Percentiles rank a stretch among this genome's conserved stretches.
Evolutionary conservation across 2,329 filamentous ascomycete genomes (phyloP).

Genomic region (Fragosphaeria purpurea): DNA sequence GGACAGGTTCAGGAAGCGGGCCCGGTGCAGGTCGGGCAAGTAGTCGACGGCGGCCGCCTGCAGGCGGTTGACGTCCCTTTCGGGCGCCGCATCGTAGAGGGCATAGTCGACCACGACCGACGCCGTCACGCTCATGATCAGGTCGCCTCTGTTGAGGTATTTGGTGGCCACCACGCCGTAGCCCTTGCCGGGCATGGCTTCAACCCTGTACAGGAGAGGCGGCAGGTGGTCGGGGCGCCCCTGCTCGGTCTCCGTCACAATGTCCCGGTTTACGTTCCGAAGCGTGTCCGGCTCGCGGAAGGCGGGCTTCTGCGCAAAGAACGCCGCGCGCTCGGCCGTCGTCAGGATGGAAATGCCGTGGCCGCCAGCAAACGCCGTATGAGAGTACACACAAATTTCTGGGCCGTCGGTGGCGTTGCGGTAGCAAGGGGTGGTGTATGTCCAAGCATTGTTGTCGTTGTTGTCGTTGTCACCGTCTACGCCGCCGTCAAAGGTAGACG

Average conservation of each 20-base stretch:
- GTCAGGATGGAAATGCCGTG: slow-evolving; percentile 31
- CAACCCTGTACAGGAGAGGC: slow-evolving; percentile 20
- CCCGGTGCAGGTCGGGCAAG: slow-evolving; percentile 22
- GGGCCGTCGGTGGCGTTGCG: slow-evolving; percentile 10
- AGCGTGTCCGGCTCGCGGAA: slow-evolving; percentile 18
- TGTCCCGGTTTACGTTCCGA: slow-evolving; percentile 18
- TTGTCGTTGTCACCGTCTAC: too few species aligned
- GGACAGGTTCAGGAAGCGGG: slow-evolving; percentile 26
- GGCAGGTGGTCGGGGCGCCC: background rate
- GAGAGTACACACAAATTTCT: slow-evolving; percentile 26
- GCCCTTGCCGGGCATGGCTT: slow-evolving; percentile 28
- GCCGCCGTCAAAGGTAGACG: background rate
- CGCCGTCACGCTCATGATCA: slow-evolving; percentile 28
- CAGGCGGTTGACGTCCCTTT: slow-evolving; percentile 18
- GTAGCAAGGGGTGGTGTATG: slow-evolving; percentile 18
- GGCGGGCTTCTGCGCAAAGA: slow-evolving; percentile 18
- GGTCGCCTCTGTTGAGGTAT: slow-evolving; percentile 25
- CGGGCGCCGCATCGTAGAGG: slow-evolving; percentile 21
- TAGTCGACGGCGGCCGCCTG: slow-evolving; percentile 22
- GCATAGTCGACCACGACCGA: slow-evolving; percentile 30
- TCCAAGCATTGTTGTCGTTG: slow-evolving; percentile 15
- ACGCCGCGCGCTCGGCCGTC: slow-evolving; percentile 21
- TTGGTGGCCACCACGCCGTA: slow-evolving; percentile 26
- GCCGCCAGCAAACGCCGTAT: slow-evolving; percentile 23
- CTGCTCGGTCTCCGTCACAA: slow-evolving; percentile 14